These are phyloP conservation scores for Fomes fomentarius DNA, from an alignment of 1,284 basidiomycete species.

Conservation along the genomic window DNA sequence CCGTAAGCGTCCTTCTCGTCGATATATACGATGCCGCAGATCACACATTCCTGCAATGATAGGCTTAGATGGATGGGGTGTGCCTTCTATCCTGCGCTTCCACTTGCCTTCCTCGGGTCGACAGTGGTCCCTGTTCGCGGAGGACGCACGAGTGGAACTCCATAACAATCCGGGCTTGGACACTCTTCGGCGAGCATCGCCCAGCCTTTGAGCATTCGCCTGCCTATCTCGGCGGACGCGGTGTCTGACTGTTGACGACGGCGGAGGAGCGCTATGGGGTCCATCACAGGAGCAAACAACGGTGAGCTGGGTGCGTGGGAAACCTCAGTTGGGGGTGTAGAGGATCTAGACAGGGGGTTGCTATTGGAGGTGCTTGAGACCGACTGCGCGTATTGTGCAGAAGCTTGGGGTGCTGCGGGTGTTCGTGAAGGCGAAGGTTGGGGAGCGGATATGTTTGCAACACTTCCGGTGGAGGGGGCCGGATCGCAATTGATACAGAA, in stretches of 20 bases:
- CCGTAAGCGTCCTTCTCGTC: slow-evolving; percentile 55
- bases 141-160: slow-evolving; percentile 73
- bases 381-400: slow-evolving; percentile 35
- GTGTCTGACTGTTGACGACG: slow-evolving; percentile 79
- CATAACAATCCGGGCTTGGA: slow-evolving; percentile 64
- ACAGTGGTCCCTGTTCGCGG: slow-evolving; percentile 63
- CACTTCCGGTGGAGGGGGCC: slow-evolving; percentile 22
- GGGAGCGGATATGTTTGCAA: neutral
- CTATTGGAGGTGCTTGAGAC: slow-evolving; percentile 51
- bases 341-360: slow-evolving; percentile 57
- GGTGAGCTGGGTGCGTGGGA: slow-evolving; percentile 64
- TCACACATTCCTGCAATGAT: slow-evolving; percentile 70
- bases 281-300: slow-evolving; percentile 58
- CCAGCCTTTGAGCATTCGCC: slow-evolving; percentile 77
- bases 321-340: slow-evolving; percentile 75
- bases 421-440: neutral
- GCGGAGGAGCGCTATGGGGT: slow-evolving; percentile 63
- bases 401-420: neutral
- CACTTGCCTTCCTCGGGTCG: slow-evolving; percentile 64
- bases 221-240: slow-evolving; percentile 79
- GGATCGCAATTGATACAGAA: slow-evolving; percentile 69
- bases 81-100: neutral
- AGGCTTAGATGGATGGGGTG: neutral
- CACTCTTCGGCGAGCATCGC: slow-evolving; percentile 86
- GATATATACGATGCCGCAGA: slow-evolving; percentile 66